Base-by-base conservation (phyloP, 331 rosid species). In the Malus hybrid region DNA sequence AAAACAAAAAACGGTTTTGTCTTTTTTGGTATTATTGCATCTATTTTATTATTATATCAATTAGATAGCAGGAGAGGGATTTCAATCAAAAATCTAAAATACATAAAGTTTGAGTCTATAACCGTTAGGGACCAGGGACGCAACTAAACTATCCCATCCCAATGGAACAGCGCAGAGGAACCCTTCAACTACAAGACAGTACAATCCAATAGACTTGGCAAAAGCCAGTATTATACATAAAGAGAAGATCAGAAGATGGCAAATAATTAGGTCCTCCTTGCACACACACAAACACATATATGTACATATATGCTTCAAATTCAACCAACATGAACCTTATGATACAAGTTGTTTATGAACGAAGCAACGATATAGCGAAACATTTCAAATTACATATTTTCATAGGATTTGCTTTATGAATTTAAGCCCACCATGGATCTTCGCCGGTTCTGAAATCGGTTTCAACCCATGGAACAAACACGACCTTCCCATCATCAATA, bases 401-500 rank as follows among this genome's bases (percentile, higher is more conserved):
- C 24, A 24, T 58, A 11, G 3, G 74, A 56, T 28, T 3, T 22
- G 32, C 46, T 19, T 63, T 19, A 48, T 28, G 61, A 46, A 39
- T 58, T 60, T 22, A 72, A 72, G 97, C 66, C 98, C 98, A 89
- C 97, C 98, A 91, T 73, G 98, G 98, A 79, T 71, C 78, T 0
- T 88, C 97, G 39, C 95, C 96, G 44, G 93, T 93, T 88, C 98
- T 89, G 88, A 93, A 93, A 78, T 93, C 97, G 1, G 98, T 91
- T 85, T 89, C 98, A 52, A 86, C 88, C 97, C 98, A 91, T 12
- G 95, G 98, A 46, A 93, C 98, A 76, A 93, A 91, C 73, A 87
- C 44, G 0, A 89, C 96, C 85, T 93, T 91, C 67, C 98, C 98
- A 14, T 87, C 89, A 42, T 88, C 97, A 22, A 87, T 16, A 60